These are phyloP conservation scores for Wickerhamomyces ciferrii DNA, from an alignment of 805 yeast species.

Conservation along the genomic window DNA sequence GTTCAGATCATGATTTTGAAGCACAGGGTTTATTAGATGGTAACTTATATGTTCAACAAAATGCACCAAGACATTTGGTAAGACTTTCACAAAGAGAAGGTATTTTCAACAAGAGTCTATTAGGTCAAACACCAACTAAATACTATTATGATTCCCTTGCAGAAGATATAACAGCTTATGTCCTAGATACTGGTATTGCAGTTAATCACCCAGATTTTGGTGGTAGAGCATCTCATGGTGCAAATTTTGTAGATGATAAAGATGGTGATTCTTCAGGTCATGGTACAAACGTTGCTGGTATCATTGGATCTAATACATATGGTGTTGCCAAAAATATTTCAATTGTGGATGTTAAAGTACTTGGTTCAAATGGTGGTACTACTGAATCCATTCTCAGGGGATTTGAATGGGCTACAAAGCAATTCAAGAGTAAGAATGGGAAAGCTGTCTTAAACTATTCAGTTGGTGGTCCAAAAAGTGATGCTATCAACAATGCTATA, in stretches of 20 bases:
- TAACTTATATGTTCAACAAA: constrained; percentile 1
- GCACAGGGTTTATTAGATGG: too few relatives aligned
- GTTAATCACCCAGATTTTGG: constrained; percentile 50
- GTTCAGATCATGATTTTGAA: too few relatives aligned
- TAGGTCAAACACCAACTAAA: constrained; percentile 13
- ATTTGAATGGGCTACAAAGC: constrained; percentile 57
- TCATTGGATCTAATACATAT: constrained; percentile 65
- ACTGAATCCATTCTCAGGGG: constrained; percentile 56
- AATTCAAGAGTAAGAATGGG: constrained; percentile 33
- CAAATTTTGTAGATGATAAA: constrained; percentile 52
- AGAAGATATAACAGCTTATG: constrained; percentile 58
- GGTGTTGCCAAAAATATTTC: constrained; percentile 74
- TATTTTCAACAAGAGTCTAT: constrained; percentile 1
- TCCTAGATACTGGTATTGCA: constrained; percentile 73
- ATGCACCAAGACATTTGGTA: constrained; percentile 61
- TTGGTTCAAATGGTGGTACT: constrained; percentile 62
- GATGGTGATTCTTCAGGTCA: constrained; percentile 72
- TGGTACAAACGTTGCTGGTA: constrained; percentile 88
- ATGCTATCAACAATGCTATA: constrained; percentile 63
- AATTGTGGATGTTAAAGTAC: constrained; percentile 70
- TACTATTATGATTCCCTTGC: constrained; percentile 50
- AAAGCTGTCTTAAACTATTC: constrained; percentile 61
- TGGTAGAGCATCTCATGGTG: constrained; percentile 51
- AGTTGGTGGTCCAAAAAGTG: constrained; percentile 62
- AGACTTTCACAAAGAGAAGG: constrained; percentile 37